phyloP scores from a whole-genome alignment of 768 basidiomycete species.

The Auriscalpium orientale region DNA sequence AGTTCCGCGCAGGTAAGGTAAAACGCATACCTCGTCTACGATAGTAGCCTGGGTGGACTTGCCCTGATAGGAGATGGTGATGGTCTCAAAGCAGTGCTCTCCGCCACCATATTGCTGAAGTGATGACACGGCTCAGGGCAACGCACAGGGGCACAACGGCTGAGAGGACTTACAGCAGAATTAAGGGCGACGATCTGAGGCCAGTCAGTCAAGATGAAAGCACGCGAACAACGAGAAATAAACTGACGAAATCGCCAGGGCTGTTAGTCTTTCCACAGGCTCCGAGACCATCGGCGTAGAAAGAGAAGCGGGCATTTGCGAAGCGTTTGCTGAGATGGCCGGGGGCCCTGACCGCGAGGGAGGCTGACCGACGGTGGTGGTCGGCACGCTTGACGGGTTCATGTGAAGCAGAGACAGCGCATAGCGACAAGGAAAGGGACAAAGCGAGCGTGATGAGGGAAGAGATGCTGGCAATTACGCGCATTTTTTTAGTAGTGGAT shows the following conservation, averaged over 20 bases:
- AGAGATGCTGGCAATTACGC: not conserved
- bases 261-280: conserved; percentile 42
- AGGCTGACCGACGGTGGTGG: not conserved
- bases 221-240: not conserved
- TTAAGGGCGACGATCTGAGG: conserved; percentile 49
- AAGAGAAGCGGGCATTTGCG: conserved; percentile 39
- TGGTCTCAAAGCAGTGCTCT: conserved; percentile 26
- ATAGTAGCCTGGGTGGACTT: conserved; percentile 27
- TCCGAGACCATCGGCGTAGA: conserved; percentile 49
- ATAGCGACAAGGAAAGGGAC: not conserved
- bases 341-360: not conserved
- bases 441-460: not conserved
- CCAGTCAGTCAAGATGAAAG: not conserved
- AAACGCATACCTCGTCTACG: conserved; percentile 20
- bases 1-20: not conserved
- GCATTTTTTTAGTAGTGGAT: not conserved
- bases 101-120: conserved; percentile 22
- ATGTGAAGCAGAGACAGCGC: not conserved
- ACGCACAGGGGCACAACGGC: not conserved
- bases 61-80: conserved; percentile 29
- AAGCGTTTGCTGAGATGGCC: conserved; percentile 34
- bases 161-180: not conserved
- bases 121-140: not conserved
- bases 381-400: not conserved
- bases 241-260: conserved; percentile 37